phyloP scores from a whole-genome alignment of 192 early-diverging fungal genomes.

The Ambispora gerdemannii region DNA sequence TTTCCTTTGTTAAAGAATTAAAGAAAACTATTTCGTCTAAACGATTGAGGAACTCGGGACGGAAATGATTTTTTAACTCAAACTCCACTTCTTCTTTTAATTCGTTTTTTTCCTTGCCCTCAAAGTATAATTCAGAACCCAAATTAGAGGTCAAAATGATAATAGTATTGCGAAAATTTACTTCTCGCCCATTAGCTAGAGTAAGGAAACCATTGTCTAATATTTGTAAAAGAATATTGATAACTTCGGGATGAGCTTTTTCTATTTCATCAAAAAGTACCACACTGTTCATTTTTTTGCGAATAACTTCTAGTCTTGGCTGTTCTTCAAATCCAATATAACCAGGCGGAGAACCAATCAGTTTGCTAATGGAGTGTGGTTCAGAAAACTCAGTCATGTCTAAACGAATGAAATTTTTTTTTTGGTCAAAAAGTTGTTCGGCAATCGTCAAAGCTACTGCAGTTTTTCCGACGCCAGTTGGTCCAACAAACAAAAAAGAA shows the following conservation, averaged over 20 bases:
- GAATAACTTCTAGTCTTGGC: constrained; percentile 72
- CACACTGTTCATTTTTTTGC: constrained; percentile 75
- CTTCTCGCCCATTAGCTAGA: constrained; percentile 71
- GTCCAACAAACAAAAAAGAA: constrained; percentile 78
- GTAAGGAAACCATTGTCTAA: constrained; percentile 80
- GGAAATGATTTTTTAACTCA: too few species aligned
- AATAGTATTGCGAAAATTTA: constrained; percentile 74
- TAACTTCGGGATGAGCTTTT: constrained; percentile 82
- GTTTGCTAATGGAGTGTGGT: too few species aligned
- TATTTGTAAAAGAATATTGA: constrained; percentile 91
- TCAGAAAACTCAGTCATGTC: constrained; percentile 85
- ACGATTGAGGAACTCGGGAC: constrained; percentile 95
- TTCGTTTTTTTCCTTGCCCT: too few species aligned
- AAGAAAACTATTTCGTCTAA: constrained; percentile 93
- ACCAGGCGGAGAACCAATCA: constrained; percentile 78
- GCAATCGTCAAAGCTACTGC: constrained; percentile 74
- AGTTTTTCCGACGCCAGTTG: constrained; percentile 84
- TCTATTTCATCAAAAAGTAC: constrained; percentile 80
- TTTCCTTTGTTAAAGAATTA: constrained; percentile 19
- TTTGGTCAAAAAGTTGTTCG: constrained; percentile 73
- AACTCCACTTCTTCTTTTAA: too few species aligned
- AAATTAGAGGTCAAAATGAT: constrained; percentile 65
- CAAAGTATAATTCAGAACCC: constrained; percentile 52
- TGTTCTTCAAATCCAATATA: constrained; percentile 79
- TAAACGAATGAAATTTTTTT: constrained; percentile 66